Percentiles rank a stretch among this genome's conserved stretches.
Evolutionary conservation across 257 asterid species (phyloP).

Genomic region (Osmanthus fragrans): DNA sequence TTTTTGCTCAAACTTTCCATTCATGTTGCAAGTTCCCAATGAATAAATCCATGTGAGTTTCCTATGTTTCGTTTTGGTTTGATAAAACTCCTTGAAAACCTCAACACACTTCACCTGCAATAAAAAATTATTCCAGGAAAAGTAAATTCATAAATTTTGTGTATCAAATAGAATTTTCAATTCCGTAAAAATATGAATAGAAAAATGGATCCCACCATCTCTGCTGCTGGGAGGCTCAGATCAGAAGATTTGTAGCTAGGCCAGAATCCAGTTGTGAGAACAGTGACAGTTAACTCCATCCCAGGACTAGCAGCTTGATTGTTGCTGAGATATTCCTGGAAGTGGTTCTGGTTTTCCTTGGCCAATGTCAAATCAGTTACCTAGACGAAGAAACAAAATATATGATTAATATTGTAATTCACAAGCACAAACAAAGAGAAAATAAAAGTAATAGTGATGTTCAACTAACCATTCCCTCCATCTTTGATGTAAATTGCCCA

Average conservation of each 20-base stretch:
- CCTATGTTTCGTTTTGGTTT: conserved; percentile 42
- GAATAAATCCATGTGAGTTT: conserved; percentile 61
- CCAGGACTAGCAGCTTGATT: conserved; percentile 39
- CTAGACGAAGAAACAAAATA: conserved; percentile 24
- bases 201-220: conserved; percentile 41
- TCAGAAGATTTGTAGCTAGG: conserved; percentile 61
- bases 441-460: neutral
- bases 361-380: conserved; percentile 56
- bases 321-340: conserved; percentile 40
- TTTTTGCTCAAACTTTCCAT: conserved; percentile 47
- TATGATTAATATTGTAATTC: neutral
- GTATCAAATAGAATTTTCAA: neutral
- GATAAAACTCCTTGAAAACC: conserved; percentile 51
- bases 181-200: conserved; percentile 1
- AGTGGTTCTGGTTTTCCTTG: conserved; percentile 43
- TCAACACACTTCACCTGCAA: conserved; percentile 59
- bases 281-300: conserved; percentile 48
- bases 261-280: conserved; percentile 67
- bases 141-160: neutral
- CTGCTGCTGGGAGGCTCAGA: conserved; percentile 55
- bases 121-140: neutral
- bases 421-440: neutral
- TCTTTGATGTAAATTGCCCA: conserved; percentile 57
- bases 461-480: conserved; percentile 65
- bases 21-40: conserved; percentile 48